Evolutionary conservation across 1,139 yeast genomes (phyloP).

Genomic region (Candida mesenterica): DNA sequence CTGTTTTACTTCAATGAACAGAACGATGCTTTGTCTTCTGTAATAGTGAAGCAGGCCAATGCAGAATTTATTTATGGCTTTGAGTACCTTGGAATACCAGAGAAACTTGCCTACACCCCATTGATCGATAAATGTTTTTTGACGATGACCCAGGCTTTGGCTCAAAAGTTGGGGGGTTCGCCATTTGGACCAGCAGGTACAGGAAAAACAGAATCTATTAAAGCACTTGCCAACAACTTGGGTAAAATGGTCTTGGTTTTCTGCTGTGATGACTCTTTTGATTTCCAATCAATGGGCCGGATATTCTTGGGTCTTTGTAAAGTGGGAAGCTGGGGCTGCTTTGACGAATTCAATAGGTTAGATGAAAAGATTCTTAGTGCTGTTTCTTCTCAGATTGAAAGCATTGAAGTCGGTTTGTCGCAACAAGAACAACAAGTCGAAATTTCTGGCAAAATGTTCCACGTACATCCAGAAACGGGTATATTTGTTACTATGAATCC

Average conservation of each 20-base stretch:
- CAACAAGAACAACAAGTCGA: constrained; percentile 29
- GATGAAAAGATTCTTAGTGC: constrained; percentile 75
- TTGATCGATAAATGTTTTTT: constrained; percentile 63
- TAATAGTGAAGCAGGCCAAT: constrained; percentile 54
- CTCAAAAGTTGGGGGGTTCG: constrained; percentile 80
- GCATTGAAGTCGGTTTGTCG: constrained; percentile 57
- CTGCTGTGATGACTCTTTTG: constrained; percentile 89
- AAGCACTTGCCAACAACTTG: constrained; percentile 75
- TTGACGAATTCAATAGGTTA: constrained; percentile 90
- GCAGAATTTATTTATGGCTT: constrained; percentile 64
- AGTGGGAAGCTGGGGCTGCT: constrained; percentile 94
- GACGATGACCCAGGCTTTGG: constrained; percentile 72
- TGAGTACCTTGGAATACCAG: constrained; percentile 79
- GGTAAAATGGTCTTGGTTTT: constrained; percentile 86
- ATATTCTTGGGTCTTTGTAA: constrained; percentile 79
- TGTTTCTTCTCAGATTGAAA: constrained; percentile 77
- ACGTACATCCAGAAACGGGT: constrained; percentile 58
- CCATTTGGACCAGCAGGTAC: constrained; percentile 98
- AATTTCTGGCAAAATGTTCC: constrained; percentile 46
- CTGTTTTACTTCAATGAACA: constrained; percentile 40
- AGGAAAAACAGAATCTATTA: constrained; percentile 91
- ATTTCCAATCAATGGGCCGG: constrained; percentile 76
- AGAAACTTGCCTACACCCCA: constrained; percentile 76
- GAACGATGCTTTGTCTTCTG: constrained; percentile 27
- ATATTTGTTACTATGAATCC: constrained; percentile 93